Percentiles rank a stretch among this genome's conserved stretches.
These are phyloP conservation scores for Phytophthora hybrid DNA, from an alignment of 352 stramenopile genomes.

Conservation along the genomic window DNA sequence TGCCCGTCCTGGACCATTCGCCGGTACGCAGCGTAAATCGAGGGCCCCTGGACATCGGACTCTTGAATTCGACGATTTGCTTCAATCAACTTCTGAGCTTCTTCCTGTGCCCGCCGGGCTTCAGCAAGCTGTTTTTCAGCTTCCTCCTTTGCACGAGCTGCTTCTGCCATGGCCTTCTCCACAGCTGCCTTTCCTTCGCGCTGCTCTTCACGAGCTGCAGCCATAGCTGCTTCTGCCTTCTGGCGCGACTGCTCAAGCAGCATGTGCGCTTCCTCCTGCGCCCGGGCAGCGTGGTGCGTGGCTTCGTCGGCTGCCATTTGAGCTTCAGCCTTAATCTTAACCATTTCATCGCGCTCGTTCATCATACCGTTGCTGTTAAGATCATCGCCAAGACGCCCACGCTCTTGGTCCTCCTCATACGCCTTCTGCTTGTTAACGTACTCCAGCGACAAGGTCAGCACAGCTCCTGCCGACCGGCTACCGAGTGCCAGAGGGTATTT, in stretches of 20 bases:
- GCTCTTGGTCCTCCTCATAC: constrained; percentile 76
- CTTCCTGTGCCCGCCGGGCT: constrained; percentile 75
- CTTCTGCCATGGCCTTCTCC: constrained; percentile 87
- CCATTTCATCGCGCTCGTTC: constrained; percentile 86
- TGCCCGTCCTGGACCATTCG: constrained; percentile 78
- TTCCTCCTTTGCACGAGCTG: constrained; percentile 78
- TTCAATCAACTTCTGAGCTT: constrained; percentile 86
- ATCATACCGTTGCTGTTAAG: constrained; percentile 66
- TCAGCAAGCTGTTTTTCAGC: constrained; percentile 84
- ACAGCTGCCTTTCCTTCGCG: constrained; percentile 85
- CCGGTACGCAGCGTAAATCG: constrained; percentile 73
- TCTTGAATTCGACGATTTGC: constrained; percentile 87
- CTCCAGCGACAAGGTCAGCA: constrained; percentile 81
- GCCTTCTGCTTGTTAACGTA: constrained; percentile 90
- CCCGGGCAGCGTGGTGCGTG: constrained; percentile 66
- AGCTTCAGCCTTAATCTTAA: constrained; percentile 83
- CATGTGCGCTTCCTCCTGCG: constrained; percentile 80
- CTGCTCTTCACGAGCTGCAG: constrained; percentile 80
- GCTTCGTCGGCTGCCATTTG: constrained; percentile 86
- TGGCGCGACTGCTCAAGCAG: constrained; percentile 79
- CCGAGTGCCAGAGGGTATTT: constrained; percentile 86
- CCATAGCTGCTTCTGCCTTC: constrained; percentile 87
- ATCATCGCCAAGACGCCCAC: constrained; percentile 64
- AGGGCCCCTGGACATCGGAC: constrained; percentile 51
- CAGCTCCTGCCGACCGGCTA: constrained; percentile 76